Percentiles rank a stretch among this genome's conserved stretches.
Evolutionary conservation across 169 alveolate genomes (phyloP).

Genomic region (Plasmodium cynomolgi): DNA sequence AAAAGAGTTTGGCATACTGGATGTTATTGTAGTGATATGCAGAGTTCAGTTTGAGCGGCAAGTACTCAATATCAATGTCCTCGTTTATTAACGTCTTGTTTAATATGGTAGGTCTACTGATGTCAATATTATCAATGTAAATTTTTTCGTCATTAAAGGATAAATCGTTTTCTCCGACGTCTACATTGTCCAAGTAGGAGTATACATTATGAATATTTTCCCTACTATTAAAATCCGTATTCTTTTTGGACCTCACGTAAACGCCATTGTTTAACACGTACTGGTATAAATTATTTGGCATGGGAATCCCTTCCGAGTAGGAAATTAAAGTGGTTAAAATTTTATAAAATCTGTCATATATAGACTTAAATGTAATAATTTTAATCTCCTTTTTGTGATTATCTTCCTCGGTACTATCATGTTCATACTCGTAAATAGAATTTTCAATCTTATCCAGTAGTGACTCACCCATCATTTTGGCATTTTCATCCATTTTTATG

Average conservation of each 20-base stretch:
- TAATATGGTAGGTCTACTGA: constrained; percentile 69
- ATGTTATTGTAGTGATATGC: constrained; percentile 45
- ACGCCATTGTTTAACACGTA: constrained; percentile 66
- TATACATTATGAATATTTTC: constrained; percentile 73
- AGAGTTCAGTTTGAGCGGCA: constrained; percentile 64
- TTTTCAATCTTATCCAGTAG: constrained; percentile 63
- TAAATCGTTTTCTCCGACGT: constrained; percentile 73
- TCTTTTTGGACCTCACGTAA: constrained; percentile 62
- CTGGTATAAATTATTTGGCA: constrained; percentile 68
- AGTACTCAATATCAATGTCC: constrained; percentile 70
- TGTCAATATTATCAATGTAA: constrained; percentile 67
- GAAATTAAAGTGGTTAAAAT: constrained; percentile 49
- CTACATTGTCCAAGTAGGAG: constrained; percentile 64
- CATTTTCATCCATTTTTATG: constrained; percentile 59
- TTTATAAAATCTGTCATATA: constrained; percentile 68
- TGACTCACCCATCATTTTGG: constrained; percentile 63
- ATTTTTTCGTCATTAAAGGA: constrained; percentile 54
- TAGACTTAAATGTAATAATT: constrained; percentile 48
- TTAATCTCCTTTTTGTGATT: constrained; percentile 51
- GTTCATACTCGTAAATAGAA: constrained; percentile 41
- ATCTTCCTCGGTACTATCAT: not conserved
- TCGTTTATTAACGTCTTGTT: constrained; percentile 49
- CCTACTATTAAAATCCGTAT: constrained; percentile 56
- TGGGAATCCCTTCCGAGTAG: constrained; percentile 38
- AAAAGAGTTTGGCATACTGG: constrained; percentile 69